phyloP scores from a whole-genome alignment of 495 filamentous ascomycete genomes.

The Hyaloscypha variabilis region DNA sequence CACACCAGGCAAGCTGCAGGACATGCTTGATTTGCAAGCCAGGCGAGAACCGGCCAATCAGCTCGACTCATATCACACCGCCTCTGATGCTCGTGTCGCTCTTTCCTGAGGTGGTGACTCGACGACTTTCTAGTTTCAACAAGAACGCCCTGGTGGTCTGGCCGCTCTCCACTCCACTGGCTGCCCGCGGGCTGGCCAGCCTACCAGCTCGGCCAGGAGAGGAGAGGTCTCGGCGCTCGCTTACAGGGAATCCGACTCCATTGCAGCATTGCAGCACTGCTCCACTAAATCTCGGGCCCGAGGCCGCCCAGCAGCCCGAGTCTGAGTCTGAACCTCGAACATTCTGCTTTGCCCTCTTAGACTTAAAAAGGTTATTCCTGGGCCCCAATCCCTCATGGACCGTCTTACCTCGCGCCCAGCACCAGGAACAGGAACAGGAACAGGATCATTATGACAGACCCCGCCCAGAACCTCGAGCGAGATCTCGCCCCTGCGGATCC shows the following conservation, averaged over 20 bases:
- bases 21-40: neutral
- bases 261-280: no score
- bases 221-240: no score
- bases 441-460: slow-evolving; percentile 28
- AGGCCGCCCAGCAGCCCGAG: neutral
- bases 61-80: neutral
- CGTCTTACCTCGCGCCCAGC: neutral
- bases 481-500: slow-evolving; percentile 17
- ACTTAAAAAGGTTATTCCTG: neutral
- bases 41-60: neutral
- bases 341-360: neutral
- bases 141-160: no score
- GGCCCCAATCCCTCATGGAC: neutral
- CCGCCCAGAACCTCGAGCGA: slow-evolving; percentile 14
- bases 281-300: neutral
- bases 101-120: no score
- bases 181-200: no score
- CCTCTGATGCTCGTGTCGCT: no score
- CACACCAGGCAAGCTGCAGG: neutral
- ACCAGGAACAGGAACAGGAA: no score
- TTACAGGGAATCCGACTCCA: no score
- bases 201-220: no score
- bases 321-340: neutral
- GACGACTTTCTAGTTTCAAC: neutral
- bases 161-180: no score